A percentile compares a stretch with the other conserved stretches of the same genome.
Conservation (phyloP, 2,329 filamentous ascomycete genomes). For the Pseudocercospora macadamiae region DNA sequence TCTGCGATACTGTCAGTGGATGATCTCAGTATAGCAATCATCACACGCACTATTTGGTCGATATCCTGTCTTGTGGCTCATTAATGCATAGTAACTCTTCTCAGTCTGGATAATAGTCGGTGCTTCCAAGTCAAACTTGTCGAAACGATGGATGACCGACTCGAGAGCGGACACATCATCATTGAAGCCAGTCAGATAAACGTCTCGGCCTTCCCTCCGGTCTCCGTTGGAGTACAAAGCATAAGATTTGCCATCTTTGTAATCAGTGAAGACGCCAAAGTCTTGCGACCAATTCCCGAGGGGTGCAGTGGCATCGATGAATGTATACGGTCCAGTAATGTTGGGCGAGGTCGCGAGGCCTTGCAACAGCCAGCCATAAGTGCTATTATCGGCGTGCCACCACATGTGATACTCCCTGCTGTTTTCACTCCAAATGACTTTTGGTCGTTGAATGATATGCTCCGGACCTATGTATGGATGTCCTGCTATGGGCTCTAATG, state of each 20-base stretch:
- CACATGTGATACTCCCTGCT: slow-evolving; percentile 62
- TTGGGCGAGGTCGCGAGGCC: slow-evolving; percentile 58
- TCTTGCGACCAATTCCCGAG: slow-evolving; percentile 67
- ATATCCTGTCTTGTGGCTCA: slow-evolving; percentile 67
- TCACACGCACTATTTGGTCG: slow-evolving; percentile 56
- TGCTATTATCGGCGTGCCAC: slow-evolving; percentile 64
- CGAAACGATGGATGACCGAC: slow-evolving; percentile 57
- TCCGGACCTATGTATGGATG: slow-evolving; percentile 59
- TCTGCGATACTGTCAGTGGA: slow-evolving; percentile 42
- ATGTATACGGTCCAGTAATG: slow-evolving; percentile 58
- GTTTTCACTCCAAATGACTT: slow-evolving; percentile 61
- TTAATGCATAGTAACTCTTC: slow-evolving; percentile 61
- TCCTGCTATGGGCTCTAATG: slow-evolving; percentile 59
- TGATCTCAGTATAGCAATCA: slow-evolving; percentile 2
- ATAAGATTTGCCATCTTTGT: slow-evolving; percentile 60
- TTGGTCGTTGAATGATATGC: slow-evolving; percentile 64
- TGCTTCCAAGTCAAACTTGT: slow-evolving; percentile 64
- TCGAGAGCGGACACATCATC: slow-evolving; percentile 56
- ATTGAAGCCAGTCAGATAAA: slow-evolving; percentile 61
- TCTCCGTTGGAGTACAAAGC: slow-evolving; percentile 65
- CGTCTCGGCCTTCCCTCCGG: slow-evolving; percentile 56
- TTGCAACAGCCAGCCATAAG: slow-evolving; percentile 60
- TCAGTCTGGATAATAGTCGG: slow-evolving; percentile 65
- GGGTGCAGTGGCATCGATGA: slow-evolving; percentile 57
- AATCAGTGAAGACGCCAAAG: slow-evolving; percentile 64